Base-by-base conservation (phyloP, 495 filamentous ascomycete genomes). In the Penicillium samsonianum region DNA sequence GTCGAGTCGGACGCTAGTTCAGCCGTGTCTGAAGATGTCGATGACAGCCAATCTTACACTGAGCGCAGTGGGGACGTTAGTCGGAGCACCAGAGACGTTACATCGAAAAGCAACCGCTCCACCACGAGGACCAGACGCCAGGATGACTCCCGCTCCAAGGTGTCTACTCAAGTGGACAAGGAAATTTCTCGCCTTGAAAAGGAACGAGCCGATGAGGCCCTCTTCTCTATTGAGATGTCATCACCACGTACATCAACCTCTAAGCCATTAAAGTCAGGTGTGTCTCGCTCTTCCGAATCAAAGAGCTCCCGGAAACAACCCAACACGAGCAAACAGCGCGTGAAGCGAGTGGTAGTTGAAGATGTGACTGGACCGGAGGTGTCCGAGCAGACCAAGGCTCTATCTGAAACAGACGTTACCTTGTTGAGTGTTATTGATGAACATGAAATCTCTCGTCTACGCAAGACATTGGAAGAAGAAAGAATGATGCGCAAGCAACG, bases 381-480 rank as follows among this genome's bases (percentile, higher is more conserved):
- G 17, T 73, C 75, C 22, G 66, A 71, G 43, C 69, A 74, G 45
- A 72, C 63, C 23, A 73, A 64, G 58, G 66, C 58, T 17, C 67
- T 71, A 3, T 69, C 65, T 28, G 61, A 58, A 4, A 69, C 67
- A 10, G 66, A 70, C 37, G 72, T 79, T 26, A 81, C 78, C 4
- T 57, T 79, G 51, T 61, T 82, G 23, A 81, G 76, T 61, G 73
- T 78, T 35, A 67, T 81, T 56, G 75, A 81, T 67, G 71, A 73
- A 64, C 65, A 72, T 53, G 76, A 81, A 58, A 79, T 82, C 59
- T 69, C 75, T 19, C 71, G 74, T 50, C 65, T 82, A 17, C 73
- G 80, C 42, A 80, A 73, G 63, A 78, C 73, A 1, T 56, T 82
- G 17, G 80, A 82, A 54, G 73, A 79, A 43, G 80, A 82, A 55